Conservation (phyloP, 768 basidiomycete genomes). For the Plicaturopsis crispa region DNA sequence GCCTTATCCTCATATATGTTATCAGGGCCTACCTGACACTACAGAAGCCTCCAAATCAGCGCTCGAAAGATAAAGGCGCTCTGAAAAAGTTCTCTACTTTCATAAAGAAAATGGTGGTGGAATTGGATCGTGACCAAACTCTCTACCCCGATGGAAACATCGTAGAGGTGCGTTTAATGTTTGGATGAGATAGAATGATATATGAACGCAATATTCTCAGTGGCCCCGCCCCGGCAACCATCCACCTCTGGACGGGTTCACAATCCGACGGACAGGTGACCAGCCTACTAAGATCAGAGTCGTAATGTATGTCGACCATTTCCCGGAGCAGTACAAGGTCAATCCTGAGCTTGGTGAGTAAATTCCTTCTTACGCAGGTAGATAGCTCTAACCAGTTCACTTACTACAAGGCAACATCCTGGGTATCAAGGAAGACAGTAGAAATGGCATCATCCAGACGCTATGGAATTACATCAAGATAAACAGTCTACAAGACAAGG, state of each 20-base stretch:
- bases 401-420: slow-evolving; percentile 56
- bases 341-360: slow-evolving; percentile 61
- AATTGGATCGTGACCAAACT: slow-evolving; percentile 78
- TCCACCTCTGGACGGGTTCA: slow-evolving; percentile 81
- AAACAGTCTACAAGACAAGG: slow-evolving; percentile 76
- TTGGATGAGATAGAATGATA: neutral
- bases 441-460: slow-evolving; percentile 71
- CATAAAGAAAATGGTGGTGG: slow-evolving; percentile 77
- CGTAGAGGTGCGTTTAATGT: slow-evolving; percentile 56
- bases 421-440: slow-evolving; percentile 79
- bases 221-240: slow-evolving; percentile 49
- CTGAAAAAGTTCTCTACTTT: slow-evolving; percentile 78
- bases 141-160: slow-evolving; percentile 83
- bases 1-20: slow-evolving; percentile 14
- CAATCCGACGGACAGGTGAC: slow-evolving; percentile 76
- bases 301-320: slow-evolving; percentile 82
- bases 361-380: neutral
- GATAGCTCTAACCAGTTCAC: neutral
- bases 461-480: slow-evolving; percentile 93
- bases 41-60: slow-evolving; percentile 48
- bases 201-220: slow-evolving; percentile 22
- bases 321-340: slow-evolving; percentile 81
- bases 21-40: neutral
- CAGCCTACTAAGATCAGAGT: slow-evolving; percentile 68
- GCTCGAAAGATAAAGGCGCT: slow-evolving; percentile 48